phyloP scores from a whole-genome alignment of 805 yeast genomes.

The Lipomyces yamanashiensis region DNA sequence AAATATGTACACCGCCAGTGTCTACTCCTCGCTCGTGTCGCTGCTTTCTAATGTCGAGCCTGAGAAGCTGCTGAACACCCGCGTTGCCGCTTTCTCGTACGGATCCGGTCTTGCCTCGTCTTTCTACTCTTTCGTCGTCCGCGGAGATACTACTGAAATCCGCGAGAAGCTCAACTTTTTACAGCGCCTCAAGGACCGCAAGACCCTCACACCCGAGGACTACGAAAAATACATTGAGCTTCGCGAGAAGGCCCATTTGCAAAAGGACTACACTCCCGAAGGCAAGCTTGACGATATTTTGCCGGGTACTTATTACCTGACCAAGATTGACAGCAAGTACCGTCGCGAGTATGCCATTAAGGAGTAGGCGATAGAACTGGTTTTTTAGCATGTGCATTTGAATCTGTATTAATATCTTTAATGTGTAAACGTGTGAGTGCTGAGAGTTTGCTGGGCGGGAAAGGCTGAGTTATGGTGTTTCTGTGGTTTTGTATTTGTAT shows the following conservation, averaged over 20 bases:
- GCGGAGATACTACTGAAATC: constrained; percentile 77
- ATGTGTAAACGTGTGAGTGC: neutral
- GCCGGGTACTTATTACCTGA: constrained; percentile 81
- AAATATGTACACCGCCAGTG: constrained; percentile 95
- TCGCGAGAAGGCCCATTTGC: constrained; percentile 88
- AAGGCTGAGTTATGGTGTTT: neutral
- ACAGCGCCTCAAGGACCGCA: constrained; percentile 68
- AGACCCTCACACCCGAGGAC: constrained; percentile 69
- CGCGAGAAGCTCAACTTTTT: constrained; percentile 68
- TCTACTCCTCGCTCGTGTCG: constrained; percentile 85
- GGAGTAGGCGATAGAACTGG: constrained; percentile 49
- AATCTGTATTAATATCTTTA: neutral
- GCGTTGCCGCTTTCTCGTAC: constrained; percentile 92
- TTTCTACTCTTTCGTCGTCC: constrained; percentile 75
- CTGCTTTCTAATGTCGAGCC: constrained; percentile 74
- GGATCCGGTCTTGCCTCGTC: constrained; percentile 98
- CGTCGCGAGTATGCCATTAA: constrained; percentile 80
- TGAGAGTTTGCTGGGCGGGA: neutral
- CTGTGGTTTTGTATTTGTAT: neutral
- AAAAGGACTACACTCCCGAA: constrained; percentile 76
- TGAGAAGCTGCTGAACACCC: constrained; percentile 75
- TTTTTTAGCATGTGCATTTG: too few relatives aligned
- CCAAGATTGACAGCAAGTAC: constrained; percentile 82
- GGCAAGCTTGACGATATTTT: constrained; percentile 76
- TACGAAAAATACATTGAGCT: constrained; percentile 79